Evolutionary conservation across 371 early-diverging fungal species (phyloP), one percentile per base, ranked within the genome.

Genomic region (Rhizomucor pusillus): DNA sequence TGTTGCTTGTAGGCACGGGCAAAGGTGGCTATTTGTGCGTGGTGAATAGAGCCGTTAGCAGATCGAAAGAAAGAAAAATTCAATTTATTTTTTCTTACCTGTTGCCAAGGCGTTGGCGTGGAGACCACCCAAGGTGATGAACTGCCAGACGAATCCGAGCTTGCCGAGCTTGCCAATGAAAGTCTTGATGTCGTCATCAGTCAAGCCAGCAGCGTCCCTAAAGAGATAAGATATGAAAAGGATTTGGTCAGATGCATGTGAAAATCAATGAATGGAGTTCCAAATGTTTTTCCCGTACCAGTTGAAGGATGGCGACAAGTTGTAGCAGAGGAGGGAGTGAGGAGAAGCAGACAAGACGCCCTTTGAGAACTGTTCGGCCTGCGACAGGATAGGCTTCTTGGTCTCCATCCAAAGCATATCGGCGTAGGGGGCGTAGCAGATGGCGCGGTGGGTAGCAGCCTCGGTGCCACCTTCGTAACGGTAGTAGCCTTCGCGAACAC

Each of bases 391-490:
- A 25, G 99, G 98, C 65, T 88, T 92, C 74, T 90, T 92, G 54
- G 97, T 95, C 79, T 98, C 98, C 98, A 97, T 97, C 99, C 98
- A 98, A 41, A 97, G 73, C 63, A 97, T 79, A 73, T 98, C 99
- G 59, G 91, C 85, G 80, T 95, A 97, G 4, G 88, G 89, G 49
- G 95, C 87, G 63, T 87, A 98, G 50, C 92, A 92, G 55, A 90
- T 80, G 44, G 92, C 89, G 62, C 99, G 91, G 71, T 85, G 84
- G 58, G 88, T 90, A 71, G 93, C 93, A 46, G 90, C 90, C 37
- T 90, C 85, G 36, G 96, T 97, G 54, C 96, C 95, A 62, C 97
- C 97, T 66, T 90, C 88, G 82, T 93, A 93, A 55, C 97, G 90
- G 84, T 91, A 97, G 78, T 86, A 92, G 23, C 99, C 99, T 77